These are phyloP conservation scores for Basidioascus undulatus DNA, from an alignment of 768 basidiomycete species.

Conservation along the genomic window DNA sequence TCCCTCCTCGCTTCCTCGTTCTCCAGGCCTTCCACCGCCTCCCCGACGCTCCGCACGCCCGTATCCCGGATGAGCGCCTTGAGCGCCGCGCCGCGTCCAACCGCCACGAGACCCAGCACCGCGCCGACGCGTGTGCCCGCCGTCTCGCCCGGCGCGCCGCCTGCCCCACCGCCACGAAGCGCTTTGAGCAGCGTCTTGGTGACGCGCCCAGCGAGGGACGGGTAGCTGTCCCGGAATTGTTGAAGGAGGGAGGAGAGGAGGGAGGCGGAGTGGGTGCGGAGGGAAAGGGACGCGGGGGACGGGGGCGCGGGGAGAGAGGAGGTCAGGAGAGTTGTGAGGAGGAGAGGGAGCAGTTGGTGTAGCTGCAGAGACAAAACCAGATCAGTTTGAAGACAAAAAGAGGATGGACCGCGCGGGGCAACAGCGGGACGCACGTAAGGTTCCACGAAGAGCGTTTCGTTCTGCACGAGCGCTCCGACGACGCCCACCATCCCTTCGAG, in stretches of 20 bases:
- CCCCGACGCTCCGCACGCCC: too few species aligned
- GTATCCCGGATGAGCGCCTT: too few species aligned
- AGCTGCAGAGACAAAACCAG: slow-evolving; percentile 27
- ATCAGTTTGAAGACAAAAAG: background rate
- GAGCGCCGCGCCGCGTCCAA: too few species aligned
- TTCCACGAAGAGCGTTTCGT: slow-evolving; percentile 73
- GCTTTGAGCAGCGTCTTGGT: slow-evolving; percentile 84
- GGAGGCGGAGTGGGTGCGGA: slow-evolving; percentile 60
- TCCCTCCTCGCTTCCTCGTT: too few species aligned
- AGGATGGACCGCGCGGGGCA: background rate
- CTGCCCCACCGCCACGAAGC: slow-evolving; percentile 34
- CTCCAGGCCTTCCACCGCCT: too few species aligned
- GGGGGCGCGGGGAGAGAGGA: slow-evolving; percentile 52
- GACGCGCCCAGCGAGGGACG: slow-evolving; percentile 61
- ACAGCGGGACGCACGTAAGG: slow-evolving; percentile 54
- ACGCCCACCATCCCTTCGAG: slow-evolving; percentile 68
- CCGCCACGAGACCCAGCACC: too few species aligned
- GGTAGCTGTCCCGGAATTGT: slow-evolving; percentile 69
- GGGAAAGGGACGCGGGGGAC: slow-evolving; percentile 10
- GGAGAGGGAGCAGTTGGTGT: slow-evolving; percentile 81
- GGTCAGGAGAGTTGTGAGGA: slow-evolving; percentile 75
- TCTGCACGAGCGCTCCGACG: slow-evolving; percentile 59
- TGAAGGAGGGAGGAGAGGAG: slow-evolving; percentile 59
- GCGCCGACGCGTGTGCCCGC: too few species aligned
- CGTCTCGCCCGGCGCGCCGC: too few species aligned